Evolutionary conservation across 768 basidiomycete genomes (phyloP).

Genomic region (Amanita inopinata): DNA sequence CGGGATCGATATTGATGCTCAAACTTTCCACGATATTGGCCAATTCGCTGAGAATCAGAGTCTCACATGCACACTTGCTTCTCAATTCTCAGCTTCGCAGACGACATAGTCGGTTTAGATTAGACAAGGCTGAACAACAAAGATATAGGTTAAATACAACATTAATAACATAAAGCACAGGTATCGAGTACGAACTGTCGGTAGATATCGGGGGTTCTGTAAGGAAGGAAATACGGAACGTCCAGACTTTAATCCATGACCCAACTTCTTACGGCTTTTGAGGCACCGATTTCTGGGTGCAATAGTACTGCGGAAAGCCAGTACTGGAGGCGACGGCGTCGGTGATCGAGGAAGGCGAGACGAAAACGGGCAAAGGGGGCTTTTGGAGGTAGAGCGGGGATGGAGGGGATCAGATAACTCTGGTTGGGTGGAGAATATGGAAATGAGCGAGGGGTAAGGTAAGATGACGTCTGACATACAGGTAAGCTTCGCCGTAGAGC

Average conservation of each 20-base stretch:
- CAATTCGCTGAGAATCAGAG: no score
- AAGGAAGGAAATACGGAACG: no score
- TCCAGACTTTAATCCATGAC: conserved; percentile 38
- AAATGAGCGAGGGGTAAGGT: conserved; percentile 1
- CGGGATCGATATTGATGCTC: no score
- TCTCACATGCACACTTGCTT: no score
- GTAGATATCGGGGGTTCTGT: no score
- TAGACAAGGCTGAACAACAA: no score
- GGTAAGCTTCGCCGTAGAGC: conserved; percentile 43
- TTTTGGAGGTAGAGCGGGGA: conserved; percentile 62
- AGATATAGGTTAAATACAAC: no score
- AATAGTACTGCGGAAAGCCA: conserved; percentile 58
- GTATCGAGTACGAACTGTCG: no score
- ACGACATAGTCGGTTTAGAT: no score
- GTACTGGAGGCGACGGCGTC: conserved; percentile 49
- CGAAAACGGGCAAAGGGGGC: conserved; percentile 57
- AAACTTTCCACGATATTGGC: no score
- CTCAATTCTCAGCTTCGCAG: no score
- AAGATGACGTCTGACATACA: conserved; percentile 24
- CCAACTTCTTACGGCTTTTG: conserved; percentile 51
- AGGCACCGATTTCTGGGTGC: conserved; percentile 63
- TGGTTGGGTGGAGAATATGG: conserved; percentile 16
- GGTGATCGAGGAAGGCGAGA: conserved; percentile 55
- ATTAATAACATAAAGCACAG: no score
- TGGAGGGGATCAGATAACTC: conserved; percentile 32